Conservation (phyloP, 345 rosid species). For the Citrus medica region DNA sequence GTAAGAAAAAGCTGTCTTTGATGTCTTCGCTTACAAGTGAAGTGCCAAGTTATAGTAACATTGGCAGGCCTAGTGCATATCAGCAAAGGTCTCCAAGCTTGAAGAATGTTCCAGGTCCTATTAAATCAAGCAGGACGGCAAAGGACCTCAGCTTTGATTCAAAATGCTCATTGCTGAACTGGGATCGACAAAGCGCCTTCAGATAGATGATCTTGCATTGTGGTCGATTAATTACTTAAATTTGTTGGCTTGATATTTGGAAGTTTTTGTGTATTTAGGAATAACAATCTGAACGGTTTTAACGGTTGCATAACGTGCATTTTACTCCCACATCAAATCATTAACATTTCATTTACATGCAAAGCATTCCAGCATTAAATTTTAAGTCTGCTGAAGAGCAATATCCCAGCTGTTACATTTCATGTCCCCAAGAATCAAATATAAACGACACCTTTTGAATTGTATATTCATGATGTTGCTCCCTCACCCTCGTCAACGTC, state of each 20-base stretch:
- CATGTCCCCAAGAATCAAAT: neutral
- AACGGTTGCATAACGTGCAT: neutral
- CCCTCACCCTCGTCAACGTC: neutral
- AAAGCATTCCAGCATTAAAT: neutral
- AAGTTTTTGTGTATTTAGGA: neutral
- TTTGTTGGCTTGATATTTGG: conserved; percentile 17
- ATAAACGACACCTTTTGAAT: no score
- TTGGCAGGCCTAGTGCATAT: conserved; percentile 37
- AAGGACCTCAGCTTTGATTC: conserved; percentile 65
- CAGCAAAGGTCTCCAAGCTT: conserved; percentile 84
- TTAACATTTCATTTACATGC: neutral
- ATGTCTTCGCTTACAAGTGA: conserved; percentile 42
- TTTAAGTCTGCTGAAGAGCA: neutral
- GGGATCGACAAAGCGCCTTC: conserved; percentile 35
- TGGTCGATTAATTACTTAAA: neutral
- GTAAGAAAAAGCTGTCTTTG: conserved; percentile 54
- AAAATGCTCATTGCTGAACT: conserved; percentile 43
- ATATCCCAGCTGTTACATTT: neutral
- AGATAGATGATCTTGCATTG: conserved; percentile 33
- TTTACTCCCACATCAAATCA: neutral
- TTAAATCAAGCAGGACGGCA: conserved; percentile 41
- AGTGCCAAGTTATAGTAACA: conserved; percentile 36
- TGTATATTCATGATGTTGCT: no score
- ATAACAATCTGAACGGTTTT: neutral
- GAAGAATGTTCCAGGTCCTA: conserved; percentile 44